phyloP scores from a whole-genome alignment of 2,329 filamentous ascomycete species.

The Exophiala xenobiotica region DNA sequence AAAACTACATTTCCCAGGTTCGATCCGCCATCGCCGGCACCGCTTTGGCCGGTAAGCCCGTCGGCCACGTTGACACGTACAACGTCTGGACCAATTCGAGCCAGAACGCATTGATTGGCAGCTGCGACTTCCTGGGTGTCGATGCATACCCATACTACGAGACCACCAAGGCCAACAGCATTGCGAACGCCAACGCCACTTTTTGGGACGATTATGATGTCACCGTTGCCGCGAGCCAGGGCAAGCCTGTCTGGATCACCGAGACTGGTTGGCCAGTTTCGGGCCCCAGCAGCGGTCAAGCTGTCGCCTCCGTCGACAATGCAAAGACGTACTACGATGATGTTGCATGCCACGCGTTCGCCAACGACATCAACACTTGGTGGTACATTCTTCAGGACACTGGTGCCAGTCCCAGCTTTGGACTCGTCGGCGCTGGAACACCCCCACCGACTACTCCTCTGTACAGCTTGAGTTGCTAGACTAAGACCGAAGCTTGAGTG shows the following conservation, averaged over 20 bases:
- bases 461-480: constrained; percentile 39
- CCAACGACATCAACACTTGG: constrained; percentile 41
- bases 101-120: constrained; percentile 61
- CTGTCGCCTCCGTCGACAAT: constrained; percentile 56
- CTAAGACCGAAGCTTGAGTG: not conserved
- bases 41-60: constrained; percentile 29
- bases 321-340: constrained; percentile 64
- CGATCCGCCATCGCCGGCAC: constrained; percentile 64
- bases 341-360: constrained; percentile 57
- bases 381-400: constrained; percentile 45
- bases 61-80: constrained; percentile 69
- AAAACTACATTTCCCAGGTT: constrained; percentile 69
- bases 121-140: constrained; percentile 63
- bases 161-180: constrained; percentile 47
- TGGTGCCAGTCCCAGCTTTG: constrained; percentile 36
- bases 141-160: constrained; percentile 54
- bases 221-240: constrained; percentile 45
- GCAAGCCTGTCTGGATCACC: constrained; percentile 60
- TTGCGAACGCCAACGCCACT: constrained; percentile 54
- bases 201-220: constrained; percentile 48
- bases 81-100: constrained; percentile 60
- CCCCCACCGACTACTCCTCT: constrained; percentile 38
- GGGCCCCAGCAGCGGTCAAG: constrained; percentile 56
- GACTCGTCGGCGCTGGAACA: constrained; percentile 36
- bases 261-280: constrained; percentile 66